These are phyloP conservation scores for Podospora bellae-mahoneyi DNA, from an alignment of 495 filamentous ascomycete species.

Conservation along the genomic window DNA sequence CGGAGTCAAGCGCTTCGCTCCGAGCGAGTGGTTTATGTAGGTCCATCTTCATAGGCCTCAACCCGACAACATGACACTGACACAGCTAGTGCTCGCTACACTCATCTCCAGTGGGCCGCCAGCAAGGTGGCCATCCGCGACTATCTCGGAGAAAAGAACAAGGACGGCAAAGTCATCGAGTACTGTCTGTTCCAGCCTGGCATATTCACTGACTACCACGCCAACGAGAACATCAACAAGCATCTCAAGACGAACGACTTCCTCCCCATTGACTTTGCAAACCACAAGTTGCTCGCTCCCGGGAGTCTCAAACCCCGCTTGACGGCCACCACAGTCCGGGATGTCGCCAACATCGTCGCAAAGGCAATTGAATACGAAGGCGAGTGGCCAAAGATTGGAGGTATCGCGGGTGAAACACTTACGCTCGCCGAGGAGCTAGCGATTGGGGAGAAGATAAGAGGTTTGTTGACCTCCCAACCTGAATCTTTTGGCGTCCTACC, in stretches of 20 bases:
- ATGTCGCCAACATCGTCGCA: slow-evolving; percentile 49
- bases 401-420: slow-evolving; percentile 48
- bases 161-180: slow-evolving; percentile 51
- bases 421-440: slow-evolving; percentile 42
- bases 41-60: neutral
- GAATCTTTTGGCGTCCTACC: slow-evolving; percentile 17
- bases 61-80: slow-evolving; percentile 8
- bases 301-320: slow-evolving; percentile 43
- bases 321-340: slow-evolving; percentile 46
- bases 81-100: slow-evolving; percentile 15
- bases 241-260: slow-evolving; percentile 44
- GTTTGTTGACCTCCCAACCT: slow-evolving; percentile 34
- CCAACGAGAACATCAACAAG: slow-evolving; percentile 45
- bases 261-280: slow-evolving; percentile 42
- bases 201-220: slow-evolving; percentile 53
- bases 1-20: slow-evolving; percentile 56
- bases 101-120: slow-evolving; percentile 48
- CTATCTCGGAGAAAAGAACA: slow-evolving; percentile 53
- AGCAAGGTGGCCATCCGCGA: slow-evolving; percentile 46
- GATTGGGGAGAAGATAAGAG: slow-evolving; percentile 50
- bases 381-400: slow-evolving; percentile 54
- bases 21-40: slow-evolving; percentile 42
- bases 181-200: slow-evolving; percentile 59
- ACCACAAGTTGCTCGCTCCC: slow-evolving; percentile 50
- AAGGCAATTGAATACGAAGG: slow-evolving; percentile 53